Evolutionary conservation across 2,329 filamentous ascomycete genomes (phyloP).

Genomic region (Fonsecaea pugnacius): DNA sequence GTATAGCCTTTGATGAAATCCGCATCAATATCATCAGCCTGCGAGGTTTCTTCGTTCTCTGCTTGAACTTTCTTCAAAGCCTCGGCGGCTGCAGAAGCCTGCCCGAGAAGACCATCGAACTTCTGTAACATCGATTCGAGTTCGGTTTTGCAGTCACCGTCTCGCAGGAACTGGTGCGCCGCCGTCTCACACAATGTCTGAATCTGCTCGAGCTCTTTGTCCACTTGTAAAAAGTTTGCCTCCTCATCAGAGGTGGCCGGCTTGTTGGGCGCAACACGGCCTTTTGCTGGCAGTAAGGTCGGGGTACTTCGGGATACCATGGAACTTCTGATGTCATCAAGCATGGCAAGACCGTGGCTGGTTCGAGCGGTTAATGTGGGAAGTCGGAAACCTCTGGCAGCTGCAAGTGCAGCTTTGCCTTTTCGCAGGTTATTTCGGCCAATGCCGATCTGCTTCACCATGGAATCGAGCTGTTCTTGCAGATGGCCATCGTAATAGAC

Average conservation of each 20-base stretch:
- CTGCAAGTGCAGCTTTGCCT: slow-evolving; percentile 77
- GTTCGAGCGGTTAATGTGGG: slow-evolving; percentile 23
- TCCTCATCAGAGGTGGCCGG: slow-evolving; percentile 49
- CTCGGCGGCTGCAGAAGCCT: slow-evolving; percentile 64
- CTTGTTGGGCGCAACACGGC: not conserved
- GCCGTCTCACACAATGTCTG: slow-evolving; percentile 83
- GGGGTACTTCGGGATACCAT: slow-evolving; percentile 24
- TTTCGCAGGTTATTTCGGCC: slow-evolving; percentile 84
- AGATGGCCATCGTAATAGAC: slow-evolving; percentile 93
- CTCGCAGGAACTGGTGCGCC: slow-evolving; percentile 85
- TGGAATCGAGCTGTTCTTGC: slow-evolving; percentile 77
- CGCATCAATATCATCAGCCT: slow-evolving; percentile 25
- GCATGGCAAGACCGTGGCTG: slow-evolving; percentile 9
- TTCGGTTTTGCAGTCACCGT: slow-evolving; percentile 81
- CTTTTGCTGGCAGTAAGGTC: slow-evolving; percentile 21
- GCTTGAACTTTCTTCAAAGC: slow-evolving; percentile 59
- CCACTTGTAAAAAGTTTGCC: slow-evolving; percentile 71
- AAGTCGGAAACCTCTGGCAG: slow-evolving; percentile 47
- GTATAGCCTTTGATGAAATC: slow-evolving; percentile 16
- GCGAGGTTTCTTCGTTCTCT: slow-evolving; percentile 34
- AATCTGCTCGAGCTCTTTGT: slow-evolving; percentile 77
- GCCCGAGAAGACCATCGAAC: slow-evolving; percentile 65
- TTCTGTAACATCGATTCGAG: slow-evolving; percentile 70
- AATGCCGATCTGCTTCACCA: slow-evolving; percentile 79
- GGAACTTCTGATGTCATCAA: slow-evolving; percentile 23